A percentile compares a stretch with the other conserved stretches of the same genome.
These are phyloP conservation scores for Pseudogymnoascus sp. DNA, from an alignment of 2,329 filamentous ascomycete genomes.

Conservation along the genomic window DNA sequence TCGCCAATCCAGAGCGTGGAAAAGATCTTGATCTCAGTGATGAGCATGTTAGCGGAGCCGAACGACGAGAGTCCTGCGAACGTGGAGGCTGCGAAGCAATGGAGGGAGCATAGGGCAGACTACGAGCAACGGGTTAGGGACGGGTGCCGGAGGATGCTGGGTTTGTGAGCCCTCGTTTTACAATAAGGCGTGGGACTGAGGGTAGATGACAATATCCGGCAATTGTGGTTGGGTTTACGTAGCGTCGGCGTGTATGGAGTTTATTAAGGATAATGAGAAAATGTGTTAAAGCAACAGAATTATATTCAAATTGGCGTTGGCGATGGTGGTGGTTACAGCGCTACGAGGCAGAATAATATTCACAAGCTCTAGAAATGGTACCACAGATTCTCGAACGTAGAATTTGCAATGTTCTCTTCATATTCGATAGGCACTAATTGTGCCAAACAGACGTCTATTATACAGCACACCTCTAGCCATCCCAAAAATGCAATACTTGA, in stretches of 20 bases:
- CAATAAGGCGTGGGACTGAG: background rate
- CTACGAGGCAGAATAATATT: background rate
- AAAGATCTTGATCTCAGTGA: slow-evolving; percentile 93
- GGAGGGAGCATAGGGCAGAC: slow-evolving; percentile 71
- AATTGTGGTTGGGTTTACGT: slow-evolving; percentile 1
- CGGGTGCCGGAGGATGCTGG: slow-evolving; percentile 71
- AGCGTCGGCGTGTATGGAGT: slow-evolving; percentile 2
- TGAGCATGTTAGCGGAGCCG: slow-evolving; percentile 96
- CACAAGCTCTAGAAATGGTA: background rate
- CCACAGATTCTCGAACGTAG: background rate
- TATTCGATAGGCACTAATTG: background rate
- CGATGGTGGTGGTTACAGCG: background rate
- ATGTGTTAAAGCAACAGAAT: background rate
- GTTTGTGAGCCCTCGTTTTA: slow-evolving; percentile 43
- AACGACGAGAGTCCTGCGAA: slow-evolving; percentile 97
- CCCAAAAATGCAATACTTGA: background rate
- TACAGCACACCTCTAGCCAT: slow-evolving; percentile 1
- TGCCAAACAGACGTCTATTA: background rate
- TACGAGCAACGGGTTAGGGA: slow-evolving; percentile 83
- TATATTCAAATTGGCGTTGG: background rate
- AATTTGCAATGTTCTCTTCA: background rate
- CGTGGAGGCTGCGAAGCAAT: slow-evolving; percentile 93
- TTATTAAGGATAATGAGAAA: background rate
- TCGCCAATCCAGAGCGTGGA: slow-evolving; percentile 95
- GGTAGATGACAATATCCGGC: background rate